Base-by-base conservation (phyloP, 2,329 filamentous ascomycete species). In the Monilinia laxa region DNA sequence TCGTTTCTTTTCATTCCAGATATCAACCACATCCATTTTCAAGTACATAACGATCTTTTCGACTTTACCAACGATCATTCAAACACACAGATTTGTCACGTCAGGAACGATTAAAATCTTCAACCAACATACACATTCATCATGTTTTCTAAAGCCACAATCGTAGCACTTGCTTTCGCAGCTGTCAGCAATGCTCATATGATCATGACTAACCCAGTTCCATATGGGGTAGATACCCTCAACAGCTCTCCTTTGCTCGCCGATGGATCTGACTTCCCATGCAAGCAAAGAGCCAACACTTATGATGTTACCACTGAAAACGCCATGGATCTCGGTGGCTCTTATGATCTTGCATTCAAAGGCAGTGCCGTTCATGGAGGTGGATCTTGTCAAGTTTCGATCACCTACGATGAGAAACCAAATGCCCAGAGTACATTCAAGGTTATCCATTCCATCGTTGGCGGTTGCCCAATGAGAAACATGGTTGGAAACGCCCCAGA, bases 401-500 rank as follows among this genome's bases (percentile, higher is more conserved):
- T 99, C 73, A 95, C 93, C 0, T 92, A 90, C 23, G 94, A 97
- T 72, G 80, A 83, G 14, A 79, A 83, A 16, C 88, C 93, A 0
- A 88, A 85, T 35, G 85, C 84, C 71, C 77, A 85, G 71, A 89
- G 86, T 0, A 83, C 85, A 28, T 99, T 90, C 88, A 93, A 93
- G 77, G 94, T 97, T 69, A 93, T 99, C 77, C 87, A 95, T 75
- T 94, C 90, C 0, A 91, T 93, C 38, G 84, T 93, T 68, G 94
- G 94, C 49, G 93, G 93, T 18, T 98, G 95, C 77, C 92, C 93
- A 0, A 84, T 88, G 0, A 79, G 80, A 66, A 83, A 83, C 23
- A 77, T 80, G 0, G 70, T 71, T 0, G 90, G 86, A 16, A 92
- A 93, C 77, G 72, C 88, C 23, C 81, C 80, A 0, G 79, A 80